Base-by-base conservation (phyloP, 345 rosid species). In the Leavenworthia alabamica region DNA sequence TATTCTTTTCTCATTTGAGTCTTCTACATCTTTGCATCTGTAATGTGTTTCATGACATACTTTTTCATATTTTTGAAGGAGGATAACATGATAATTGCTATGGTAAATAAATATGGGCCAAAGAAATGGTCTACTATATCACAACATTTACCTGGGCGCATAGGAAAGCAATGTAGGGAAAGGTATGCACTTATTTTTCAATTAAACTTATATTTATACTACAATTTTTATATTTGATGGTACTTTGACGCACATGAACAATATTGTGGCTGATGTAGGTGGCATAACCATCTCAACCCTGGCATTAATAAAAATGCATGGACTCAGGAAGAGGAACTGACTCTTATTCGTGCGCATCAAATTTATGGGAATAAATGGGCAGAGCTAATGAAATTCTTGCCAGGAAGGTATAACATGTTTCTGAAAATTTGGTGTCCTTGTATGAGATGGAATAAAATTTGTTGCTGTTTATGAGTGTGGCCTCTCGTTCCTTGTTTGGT, bases 241-340 rank as follows among this genome's bases (percentile, higher is more conserved):
- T 64, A 8, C 22, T 50, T 42, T n/a, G 22, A 52, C 22, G 8
- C 23, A 41, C 53, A 64, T 71, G 56, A 49, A 19, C 55, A 64
- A 58, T 58, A 24, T 72, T 37, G 62, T 51, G 71, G 43, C 15
- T 58, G 32, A 54, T 71, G 64, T 62, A 94, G 99, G 92, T 94
- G 99, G 99, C 99, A 94, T 78, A 94, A 94, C 81, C 99, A 94
- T 83, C 88, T 90, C 60, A 94, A 94, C 82, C 99, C 99, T 59
- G 76, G 74, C 29, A 94, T 94, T 75, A 94, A 88, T 75, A 94
- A 86, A 72, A 95, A 94, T 77, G 93, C 99, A 39, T 94, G 99
- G 99, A 89, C 96, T 66, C 97, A 90, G 64, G 90, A 90, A 73
- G 99, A 94, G 77, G 99, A 94, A 75, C 42, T 94, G 81, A 94